Evolutionary conservation across 2,329 filamentous ascomycete genomes (phyloP).

Genomic region (Albophoma yamanashiensis): DNA sequence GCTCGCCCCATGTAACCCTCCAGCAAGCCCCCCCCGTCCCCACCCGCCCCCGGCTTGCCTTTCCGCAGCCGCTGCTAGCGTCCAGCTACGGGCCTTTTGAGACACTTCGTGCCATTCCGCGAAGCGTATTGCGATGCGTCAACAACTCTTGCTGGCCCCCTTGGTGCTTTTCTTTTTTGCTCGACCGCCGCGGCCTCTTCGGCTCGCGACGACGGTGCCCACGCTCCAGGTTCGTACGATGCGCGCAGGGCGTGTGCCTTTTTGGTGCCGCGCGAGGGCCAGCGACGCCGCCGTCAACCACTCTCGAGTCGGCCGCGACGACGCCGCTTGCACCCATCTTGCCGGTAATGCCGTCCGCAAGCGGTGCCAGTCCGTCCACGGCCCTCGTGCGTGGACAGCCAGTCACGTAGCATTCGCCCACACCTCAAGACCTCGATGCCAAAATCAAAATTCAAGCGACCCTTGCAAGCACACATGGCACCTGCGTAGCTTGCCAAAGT

Average conservation of each 20-base stretch:
- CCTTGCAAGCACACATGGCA: background rate
- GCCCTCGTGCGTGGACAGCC: background rate
- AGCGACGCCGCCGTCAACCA: background rate
- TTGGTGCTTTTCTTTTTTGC: background rate
- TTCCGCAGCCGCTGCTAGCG: background rate
- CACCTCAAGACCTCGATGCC: background rate
- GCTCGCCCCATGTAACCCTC: background rate
- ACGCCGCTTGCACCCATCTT: background rate
- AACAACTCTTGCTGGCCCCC: background rate
- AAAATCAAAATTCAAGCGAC: background rate
- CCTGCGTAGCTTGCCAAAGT: background rate
- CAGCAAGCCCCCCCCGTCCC: background rate
- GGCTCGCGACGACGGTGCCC: too few species aligned
- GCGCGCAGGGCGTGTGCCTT: background rate
- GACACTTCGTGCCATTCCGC: background rate
- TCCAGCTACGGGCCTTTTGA: background rate
- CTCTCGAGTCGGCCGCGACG: too few species aligned
- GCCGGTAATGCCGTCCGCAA: background rate
- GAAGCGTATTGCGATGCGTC: background rate
- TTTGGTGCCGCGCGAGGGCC: background rate
- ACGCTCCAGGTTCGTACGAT: too few species aligned
- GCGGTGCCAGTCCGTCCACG: background rate
- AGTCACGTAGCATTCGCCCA: background rate
- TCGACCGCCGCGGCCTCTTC: background rate
- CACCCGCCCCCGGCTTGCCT: background rate